Evolutionary conservation across 139 green algal genomes (phyloP), one percentile per base, ranked within the genome.

Genomic region (Micromonas pusilla): DNA sequence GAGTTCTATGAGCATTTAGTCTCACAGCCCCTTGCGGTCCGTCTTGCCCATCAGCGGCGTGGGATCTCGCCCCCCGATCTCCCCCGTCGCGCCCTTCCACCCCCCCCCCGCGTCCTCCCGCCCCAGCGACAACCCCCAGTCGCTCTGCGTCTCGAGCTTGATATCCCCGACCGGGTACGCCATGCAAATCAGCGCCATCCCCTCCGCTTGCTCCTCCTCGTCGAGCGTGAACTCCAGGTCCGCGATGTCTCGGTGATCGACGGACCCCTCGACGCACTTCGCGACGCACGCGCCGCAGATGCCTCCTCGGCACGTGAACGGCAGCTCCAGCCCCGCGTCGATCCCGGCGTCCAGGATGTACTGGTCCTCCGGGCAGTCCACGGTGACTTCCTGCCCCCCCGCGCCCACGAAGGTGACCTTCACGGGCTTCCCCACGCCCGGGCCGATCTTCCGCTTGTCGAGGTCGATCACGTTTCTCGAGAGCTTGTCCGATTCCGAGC

Each of bases 281-380:
- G 87, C 91, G 4, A 97, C 92, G 77, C 93, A 97, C 13, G 91
- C 87, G 45, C 91, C 88, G 72, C 89, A 93, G 64, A 93, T 93
- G 31, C 89, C 87, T 32, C 83, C 90, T 67, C 90, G 83, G 87
- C 93, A 97, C 30, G 92, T 96, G 72, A 87, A 91, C 13, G 93
- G 93, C 45, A 98, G 86, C 82, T 98, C 93, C 5, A 98, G 54
- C 2, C 91, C 93, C 0, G 79, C 82, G 2, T 90, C 82, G 25
- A 96, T 85, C n/a, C 87, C 93, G 37, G 90, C 88, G 65, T 96
- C 89, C 16, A 98, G 84, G 31, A 98, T 94, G 85, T 98, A 98
- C 52, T 81, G 85, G 80, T 94, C 64, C n/a, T 33, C 65, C 39
- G 63, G 63, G 36, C 45, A 64, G 6, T 78, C 68, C 64, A 82